Conservation (phyloP, 495 filamentous ascomycete genomes). For the Copromyces sp. region DNA sequence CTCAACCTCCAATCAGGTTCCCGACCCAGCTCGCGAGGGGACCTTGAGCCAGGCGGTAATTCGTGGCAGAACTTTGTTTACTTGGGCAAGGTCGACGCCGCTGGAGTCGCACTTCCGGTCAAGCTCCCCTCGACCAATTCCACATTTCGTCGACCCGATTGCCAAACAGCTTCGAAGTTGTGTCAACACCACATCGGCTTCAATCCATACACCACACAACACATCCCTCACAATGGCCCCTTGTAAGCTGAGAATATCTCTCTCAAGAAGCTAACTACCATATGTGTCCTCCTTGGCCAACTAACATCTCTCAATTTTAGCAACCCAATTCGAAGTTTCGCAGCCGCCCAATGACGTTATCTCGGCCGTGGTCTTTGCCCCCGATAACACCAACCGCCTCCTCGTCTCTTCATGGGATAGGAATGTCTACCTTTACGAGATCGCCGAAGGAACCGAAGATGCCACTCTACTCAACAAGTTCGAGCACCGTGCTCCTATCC, state of each 20-base stretch:
- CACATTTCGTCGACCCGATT: neutral
- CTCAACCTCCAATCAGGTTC: neutral
- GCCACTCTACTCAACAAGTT: conserved; percentile 57
- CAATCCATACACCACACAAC: neutral
- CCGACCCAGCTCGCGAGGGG: neutral
- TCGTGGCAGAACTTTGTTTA: neutral
- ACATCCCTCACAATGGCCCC: conserved; percentile 24
- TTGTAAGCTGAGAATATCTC: conserved; percentile 14
- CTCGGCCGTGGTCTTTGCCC: conserved; percentile 76
- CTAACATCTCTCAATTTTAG: conserved; percentile 16
- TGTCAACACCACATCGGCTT: neutral
- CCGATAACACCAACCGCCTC: conserved; percentile 53
- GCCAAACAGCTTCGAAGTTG: neutral
- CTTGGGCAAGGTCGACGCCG: neutral
- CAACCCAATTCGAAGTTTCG: conserved; percentile 58
- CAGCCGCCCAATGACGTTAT: conserved; percentile 81
- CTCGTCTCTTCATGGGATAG: conserved; percentile 94
- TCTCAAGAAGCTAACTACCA: neutral
- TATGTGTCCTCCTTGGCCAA: neutral
- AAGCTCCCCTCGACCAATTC: neutral
- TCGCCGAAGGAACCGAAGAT: conserved; percentile 42
- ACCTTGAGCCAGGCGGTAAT: neutral
- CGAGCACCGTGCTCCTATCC: conserved; percentile 74
- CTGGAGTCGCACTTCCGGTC: neutral
- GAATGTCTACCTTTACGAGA: conserved; percentile 83